Evolutionary conservation across 2,329 filamentous ascomycete genomes (phyloP).

Genomic region (Calycina herbarum): DNA sequence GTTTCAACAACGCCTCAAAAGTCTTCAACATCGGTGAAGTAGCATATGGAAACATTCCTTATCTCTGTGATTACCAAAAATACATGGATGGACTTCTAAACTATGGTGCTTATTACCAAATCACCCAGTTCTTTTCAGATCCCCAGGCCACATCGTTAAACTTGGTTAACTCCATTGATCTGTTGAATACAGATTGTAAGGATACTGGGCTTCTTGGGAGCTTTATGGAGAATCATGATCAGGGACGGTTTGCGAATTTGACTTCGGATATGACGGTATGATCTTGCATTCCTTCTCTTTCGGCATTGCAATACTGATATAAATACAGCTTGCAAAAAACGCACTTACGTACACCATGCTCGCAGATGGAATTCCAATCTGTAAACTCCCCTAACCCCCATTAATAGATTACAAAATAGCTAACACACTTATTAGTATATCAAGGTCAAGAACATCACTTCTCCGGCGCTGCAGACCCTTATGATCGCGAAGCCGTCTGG

Average conservation of each 20-base stretch:
- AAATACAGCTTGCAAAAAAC: constrained; percentile 42
- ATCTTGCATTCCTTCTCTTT: background rate
- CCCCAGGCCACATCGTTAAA: constrained; percentile 15
- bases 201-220: constrained; percentile 41
- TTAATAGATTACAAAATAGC: background rate
- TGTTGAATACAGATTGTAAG: constrained; percentile 15
- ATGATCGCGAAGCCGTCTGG: constrained; percentile 48
- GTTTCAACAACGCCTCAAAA: constrained; percentile 52
- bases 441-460: constrained; percentile 55
- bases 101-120: constrained; percentile 21
- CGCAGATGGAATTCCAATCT: constrained; percentile 50
- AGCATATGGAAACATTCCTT: constrained; percentile 52
- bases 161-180: constrained; percentile 18
- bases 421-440: constrained; percentile 40
- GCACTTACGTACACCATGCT: constrained; percentile 50
- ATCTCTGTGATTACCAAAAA: constrained; percentile 34
- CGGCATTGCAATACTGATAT: background rate
- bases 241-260: constrained; percentile 41
- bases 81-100: constrained; percentile 21
- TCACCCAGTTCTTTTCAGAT: constrained; percentile 20
- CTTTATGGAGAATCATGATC: constrained; percentile 47
- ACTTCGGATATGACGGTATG: constrained; percentile 18
- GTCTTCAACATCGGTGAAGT: constrained; percentile 64
- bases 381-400: background rate
- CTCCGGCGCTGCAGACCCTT: constrained; percentile 40